Evolutionary conservation across 306 rosid species (phyloP).

Genomic region (Casuarina cunninghamiana): DNA sequence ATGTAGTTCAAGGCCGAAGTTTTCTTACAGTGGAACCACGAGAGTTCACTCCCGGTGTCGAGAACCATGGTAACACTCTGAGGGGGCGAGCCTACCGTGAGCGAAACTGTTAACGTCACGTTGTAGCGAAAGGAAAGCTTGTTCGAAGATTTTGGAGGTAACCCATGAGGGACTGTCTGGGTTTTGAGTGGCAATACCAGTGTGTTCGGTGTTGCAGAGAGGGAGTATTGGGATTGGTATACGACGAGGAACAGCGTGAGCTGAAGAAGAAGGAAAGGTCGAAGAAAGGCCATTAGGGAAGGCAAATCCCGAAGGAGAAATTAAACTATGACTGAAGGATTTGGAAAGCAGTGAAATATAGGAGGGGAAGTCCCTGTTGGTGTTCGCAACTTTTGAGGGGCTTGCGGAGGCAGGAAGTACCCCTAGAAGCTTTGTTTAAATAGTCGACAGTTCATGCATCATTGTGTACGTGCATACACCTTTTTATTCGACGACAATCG

Average conservation of each 20-base stretch:
- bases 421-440: background rate
- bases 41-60: conserved; percentile 92
- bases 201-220: conserved; percentile 3
- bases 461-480: background rate
- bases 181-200: conserved; percentile 56
- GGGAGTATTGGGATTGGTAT: conserved; percentile 24
- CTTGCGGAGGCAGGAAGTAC: background rate
- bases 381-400: background rate
- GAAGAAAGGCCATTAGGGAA: conserved; percentile 26
- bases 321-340: background rate
- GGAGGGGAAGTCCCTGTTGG: background rate
- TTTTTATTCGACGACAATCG: no score
- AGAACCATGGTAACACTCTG: conserved; percentile 93
- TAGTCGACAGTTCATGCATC: background rate
- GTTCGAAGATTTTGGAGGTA: conserved; percentile 33
- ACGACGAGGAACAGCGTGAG: conserved; percentile 17
- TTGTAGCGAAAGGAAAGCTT: conserved; percentile 70
- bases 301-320: background rate
- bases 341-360: background rate
- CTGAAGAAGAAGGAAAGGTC: conserved; percentile 17
- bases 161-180: conserved; percentile 40
- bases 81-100: conserved; percentile 77
- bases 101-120: conserved; percentile 67
- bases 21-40: conserved; percentile 79
- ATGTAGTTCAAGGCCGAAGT: conserved; percentile 37